phyloP scores from a whole-genome alignment of 106 monocot genomes.

The Iris macrosiphon region DNA sequence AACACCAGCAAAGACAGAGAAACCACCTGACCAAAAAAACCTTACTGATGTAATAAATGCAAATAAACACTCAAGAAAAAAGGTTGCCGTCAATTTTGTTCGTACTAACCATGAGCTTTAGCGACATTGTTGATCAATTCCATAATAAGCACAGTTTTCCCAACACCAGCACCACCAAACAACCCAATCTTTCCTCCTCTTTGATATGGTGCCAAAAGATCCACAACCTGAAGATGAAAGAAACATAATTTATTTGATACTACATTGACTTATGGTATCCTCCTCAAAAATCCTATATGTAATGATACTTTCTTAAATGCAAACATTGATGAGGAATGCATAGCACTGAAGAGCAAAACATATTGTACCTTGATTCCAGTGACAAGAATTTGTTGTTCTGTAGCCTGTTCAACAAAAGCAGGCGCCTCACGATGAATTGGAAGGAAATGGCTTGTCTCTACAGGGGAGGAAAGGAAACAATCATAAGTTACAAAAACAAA shows the following conservation, averaged over 20 bases:
- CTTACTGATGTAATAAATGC: neutral
- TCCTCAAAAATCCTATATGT: too few relatives aligned
- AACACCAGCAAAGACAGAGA: constrained; percentile 75
- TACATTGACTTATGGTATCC: too few relatives aligned
- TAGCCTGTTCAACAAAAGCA: too few relatives aligned
- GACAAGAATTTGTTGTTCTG: constrained; percentile 72
- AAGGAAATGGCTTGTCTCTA: constrained; percentile 55
- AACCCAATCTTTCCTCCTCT: constrained; percentile 71
- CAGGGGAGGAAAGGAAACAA: neutral
- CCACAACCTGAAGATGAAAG: constrained; percentile 75
- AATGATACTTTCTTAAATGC: too few relatives aligned
- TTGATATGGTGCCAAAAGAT: constrained; percentile 72
- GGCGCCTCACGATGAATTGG: constrained; percentile 75
- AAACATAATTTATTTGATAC: too few relatives aligned
- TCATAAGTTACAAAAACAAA: neutral
- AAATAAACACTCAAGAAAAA: neutral
- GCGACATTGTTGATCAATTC: constrained; percentile 76
- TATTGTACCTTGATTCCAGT: constrained; percentile 62
- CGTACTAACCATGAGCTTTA: constrained; percentile 56
- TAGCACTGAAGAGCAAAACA: neutral
- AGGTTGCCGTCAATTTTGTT: neutral
- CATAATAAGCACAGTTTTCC: constrained; percentile 74
- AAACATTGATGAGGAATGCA: neutral
- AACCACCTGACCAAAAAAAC: constrained; percentile 39
- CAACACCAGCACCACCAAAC: constrained; percentile 76